Evolutionary conservation across 331 rosid genomes (phyloP), one percentile per base, ranked within the genome.

Genomic region (Malus hybrid): DNA sequence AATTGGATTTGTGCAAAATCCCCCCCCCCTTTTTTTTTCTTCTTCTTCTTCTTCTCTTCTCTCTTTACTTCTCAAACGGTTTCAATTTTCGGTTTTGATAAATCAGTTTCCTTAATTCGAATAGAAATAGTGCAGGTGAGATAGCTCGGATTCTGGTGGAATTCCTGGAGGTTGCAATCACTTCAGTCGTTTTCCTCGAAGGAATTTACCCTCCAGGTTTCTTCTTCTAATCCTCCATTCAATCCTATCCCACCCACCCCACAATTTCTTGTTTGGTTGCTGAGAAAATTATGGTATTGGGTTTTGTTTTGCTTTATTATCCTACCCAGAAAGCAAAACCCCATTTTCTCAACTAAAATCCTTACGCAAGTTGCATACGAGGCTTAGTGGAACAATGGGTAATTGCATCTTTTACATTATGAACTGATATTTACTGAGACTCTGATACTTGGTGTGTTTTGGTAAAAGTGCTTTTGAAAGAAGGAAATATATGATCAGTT

Each of bases 391-490:
- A 30, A 42, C 42, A 28, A 36, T 28, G 46, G 18, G 26, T 9
- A 56, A 56, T 66, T 34, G 28, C 6, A 44, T 7, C 18, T 57
- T 73, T 3, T 76, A 15, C 68, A 60, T 7, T 75, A 76, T 77
- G 1, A 24, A 22, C 56, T 29, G 46, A 15, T 69, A 24, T 70
- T 30, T 30, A 30, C 32, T 30, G 32, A 30, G 32, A 30, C 4
- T 29, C 53, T 68, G 28, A 50, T 65, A 66, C 62, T 46, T 72
- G 60, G 39, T 60, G 32, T 30, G 32, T 80, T 79, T 78, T 70
- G 70, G 34, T 68, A 84, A 84, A 93, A 97, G 90, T 86, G 96
- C 98, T 24, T 94, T 91, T 83, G 97, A 90, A 79, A 90, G 97
- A 82, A 82, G 92, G 75, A 89, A 93, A 78, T 92, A 90, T 75